phyloP scores from a whole-genome alignment of 2,329 filamentous ascomycete genomes.

The Epichloe brachyelytri region DNA sequence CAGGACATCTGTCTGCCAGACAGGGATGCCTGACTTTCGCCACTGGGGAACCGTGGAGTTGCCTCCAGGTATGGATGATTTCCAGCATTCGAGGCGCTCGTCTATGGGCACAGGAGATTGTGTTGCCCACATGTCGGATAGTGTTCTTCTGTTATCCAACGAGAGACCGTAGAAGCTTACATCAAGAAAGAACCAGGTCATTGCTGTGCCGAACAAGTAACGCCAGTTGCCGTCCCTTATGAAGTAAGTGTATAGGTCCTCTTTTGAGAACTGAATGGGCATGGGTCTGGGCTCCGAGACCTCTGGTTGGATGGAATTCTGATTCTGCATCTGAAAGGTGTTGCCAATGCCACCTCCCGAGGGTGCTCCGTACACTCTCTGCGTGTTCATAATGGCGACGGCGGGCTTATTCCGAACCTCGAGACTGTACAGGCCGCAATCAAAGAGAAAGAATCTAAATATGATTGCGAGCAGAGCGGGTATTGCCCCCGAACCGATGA shows the following conservation, averaged over 20 bases:
- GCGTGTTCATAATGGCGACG: conserved; percentile 45
- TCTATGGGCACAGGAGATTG: conserved; percentile 20
- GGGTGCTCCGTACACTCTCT: conserved; percentile 39
- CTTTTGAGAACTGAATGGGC: conserved; percentile 34
- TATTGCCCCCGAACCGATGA: conserved; percentile 51
- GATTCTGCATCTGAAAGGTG: conserved; percentile 11
- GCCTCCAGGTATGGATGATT: conserved; percentile 28
- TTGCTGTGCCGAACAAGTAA: conserved; percentile 27
- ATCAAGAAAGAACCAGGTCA: conserved; percentile 41
- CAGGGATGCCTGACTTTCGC: conserved; percentile 25
- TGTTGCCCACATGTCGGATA: conserved; percentile 27
- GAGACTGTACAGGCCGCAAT: conserved; percentile 51
- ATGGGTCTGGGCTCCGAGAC: conserved; percentile 21
- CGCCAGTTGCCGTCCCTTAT: conserved; percentile 26
- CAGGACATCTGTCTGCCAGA: conserved; percentile 37
- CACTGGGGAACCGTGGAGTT: conserved; percentile 31
- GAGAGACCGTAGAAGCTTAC: conserved; percentile 42
- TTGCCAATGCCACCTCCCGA: conserved; percentile 9
- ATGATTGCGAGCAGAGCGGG: conserved; percentile 51
- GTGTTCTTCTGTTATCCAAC: conserved; percentile 28
- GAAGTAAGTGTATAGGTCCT: conserved; percentile 38
- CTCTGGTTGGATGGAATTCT: conserved; percentile 16
- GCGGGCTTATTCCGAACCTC: conserved; percentile 51
- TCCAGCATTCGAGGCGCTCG: conserved; percentile 31
- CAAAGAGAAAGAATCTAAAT: conserved; percentile 54